phyloP scores from a whole-genome alignment of 228 moss, liverwort and hornwort genomes.

The Sphagnum fallax region DNA sequence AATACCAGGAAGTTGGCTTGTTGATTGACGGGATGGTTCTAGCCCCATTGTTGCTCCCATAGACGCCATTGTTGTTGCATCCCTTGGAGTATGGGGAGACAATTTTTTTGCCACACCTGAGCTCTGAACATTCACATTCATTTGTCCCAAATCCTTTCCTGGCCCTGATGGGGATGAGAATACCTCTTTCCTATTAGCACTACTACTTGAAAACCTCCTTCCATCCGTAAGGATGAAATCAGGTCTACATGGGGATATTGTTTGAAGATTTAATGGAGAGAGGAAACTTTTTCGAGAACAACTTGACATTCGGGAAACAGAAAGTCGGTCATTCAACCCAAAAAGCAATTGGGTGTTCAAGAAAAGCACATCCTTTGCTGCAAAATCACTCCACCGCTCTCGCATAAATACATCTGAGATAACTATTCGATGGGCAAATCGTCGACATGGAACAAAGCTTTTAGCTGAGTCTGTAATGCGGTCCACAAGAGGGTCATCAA shows the following conservation, averaged over 20 bases:
- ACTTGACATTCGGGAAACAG: neutral
- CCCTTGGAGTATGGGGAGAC: neutral
- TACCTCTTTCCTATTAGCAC: neutral
- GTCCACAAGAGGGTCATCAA: conserved; percentile 17
- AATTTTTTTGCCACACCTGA: neutral
- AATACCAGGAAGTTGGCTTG: neutral
- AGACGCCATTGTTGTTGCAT: neutral
- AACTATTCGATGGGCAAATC: conserved; percentile 35
- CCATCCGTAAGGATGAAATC: neutral
- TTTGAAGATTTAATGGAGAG: neutral
- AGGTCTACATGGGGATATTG: neutral
- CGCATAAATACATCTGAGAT: conserved; percentile 42
- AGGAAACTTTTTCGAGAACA: conserved; percentile 10
- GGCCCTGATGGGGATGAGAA: neutral
- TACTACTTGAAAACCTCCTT: neutral
- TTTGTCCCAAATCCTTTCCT: neutral
- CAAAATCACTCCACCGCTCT: conserved; percentile 54
- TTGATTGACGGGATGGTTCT: neutral
- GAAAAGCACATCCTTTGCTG: conserved; percentile 44
- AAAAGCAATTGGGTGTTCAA: conserved; percentile 37
- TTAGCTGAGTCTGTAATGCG: conserved; percentile 1
- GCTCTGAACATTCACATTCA: neutral
- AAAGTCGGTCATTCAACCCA: conserved; percentile 20
- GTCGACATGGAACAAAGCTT: conserved; percentile 15
- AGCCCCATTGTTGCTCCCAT: neutral